phyloP scores from a whole-genome alignment of 148 eudicot species.

The Tetragonia tetragonoides region DNA sequence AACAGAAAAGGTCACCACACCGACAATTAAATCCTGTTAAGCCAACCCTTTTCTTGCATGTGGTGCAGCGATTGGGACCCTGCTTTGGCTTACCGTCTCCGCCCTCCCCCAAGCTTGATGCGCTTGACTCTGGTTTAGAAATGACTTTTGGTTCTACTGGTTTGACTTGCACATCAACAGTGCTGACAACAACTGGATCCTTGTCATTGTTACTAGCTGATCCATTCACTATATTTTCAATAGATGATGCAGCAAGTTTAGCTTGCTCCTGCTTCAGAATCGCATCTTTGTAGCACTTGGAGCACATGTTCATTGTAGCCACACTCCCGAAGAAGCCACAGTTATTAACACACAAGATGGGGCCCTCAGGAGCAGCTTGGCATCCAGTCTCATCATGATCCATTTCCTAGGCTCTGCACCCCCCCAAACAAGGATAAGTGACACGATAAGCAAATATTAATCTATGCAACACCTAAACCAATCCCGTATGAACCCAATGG shows the following conservation, averaged over 20 bases:
- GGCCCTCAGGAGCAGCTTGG: slow-evolving; percentile 58
- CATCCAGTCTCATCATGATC: slow-evolving; percentile 64
- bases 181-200: slow-evolving; percentile 24
- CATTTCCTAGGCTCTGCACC: slow-evolving; percentile 42
- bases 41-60: slow-evolving; percentile 57
- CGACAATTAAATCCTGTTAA: slow-evolving; percentile 57
- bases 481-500: background rate
- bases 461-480: background rate
- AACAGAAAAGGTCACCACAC: slow-evolving; percentile 54
- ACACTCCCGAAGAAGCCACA: slow-evolving; percentile 89
- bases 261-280: slow-evolving; percentile 66
- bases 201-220: slow-evolving; percentile 32
- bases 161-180: slow-evolving; percentile 27
- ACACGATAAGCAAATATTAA: background rate
- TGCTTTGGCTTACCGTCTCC: slow-evolving; percentile 30
- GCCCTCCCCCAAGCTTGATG: slow-evolving; percentile 24
- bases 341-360: slow-evolving; percentile 61
- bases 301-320: slow-evolving; percentile 79
- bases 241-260: slow-evolving; percentile 60
- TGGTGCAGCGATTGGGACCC: slow-evolving; percentile 52
- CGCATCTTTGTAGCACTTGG: slow-evolving; percentile 77
- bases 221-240: slow-evolving; percentile 65
- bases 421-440: slow-evolving; percentile 6
- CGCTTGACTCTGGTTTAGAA: slow-evolving; percentile 27
- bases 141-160: slow-evolving; percentile 22